These are phyloP conservation scores for Stagonosporopsis chrysanthemi DNA, from an alignment of 2,329 filamentous ascomycete genomes.

Conservation along the genomic window DNA sequence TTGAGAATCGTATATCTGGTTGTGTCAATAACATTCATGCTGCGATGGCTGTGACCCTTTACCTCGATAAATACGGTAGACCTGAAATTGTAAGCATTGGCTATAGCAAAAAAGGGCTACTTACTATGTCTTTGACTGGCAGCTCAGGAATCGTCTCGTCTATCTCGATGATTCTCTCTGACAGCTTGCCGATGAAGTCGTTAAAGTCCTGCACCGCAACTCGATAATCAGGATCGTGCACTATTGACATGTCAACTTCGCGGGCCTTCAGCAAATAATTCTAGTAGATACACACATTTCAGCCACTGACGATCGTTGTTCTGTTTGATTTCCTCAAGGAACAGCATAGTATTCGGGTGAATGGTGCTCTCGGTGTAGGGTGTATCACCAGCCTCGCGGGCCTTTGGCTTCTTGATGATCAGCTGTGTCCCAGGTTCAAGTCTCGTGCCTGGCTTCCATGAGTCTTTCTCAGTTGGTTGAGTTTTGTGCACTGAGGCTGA, in stretches of 20 bases:
- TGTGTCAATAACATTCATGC: not conserved
- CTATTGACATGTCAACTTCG: slow-evolving; percentile 54
- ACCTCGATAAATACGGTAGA: slow-evolving; percentile 82
- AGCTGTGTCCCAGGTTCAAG: slow-evolving; percentile 67
- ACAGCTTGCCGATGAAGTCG: slow-evolving; percentile 76
- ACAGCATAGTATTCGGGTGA: slow-evolving; percentile 70
- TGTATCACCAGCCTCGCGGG: slow-evolving; percentile 65
- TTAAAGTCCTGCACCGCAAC: slow-evolving; percentile 82
- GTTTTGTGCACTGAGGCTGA: slow-evolving; percentile 4
- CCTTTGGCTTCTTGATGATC: slow-evolving; percentile 69
- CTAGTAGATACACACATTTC: slow-evolving; percentile 60
- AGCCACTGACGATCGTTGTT: slow-evolving; percentile 71
- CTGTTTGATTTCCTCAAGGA: slow-evolving; percentile 64
- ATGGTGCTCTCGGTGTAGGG: slow-evolving; percentile 65
- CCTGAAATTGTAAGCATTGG: slow-evolving; percentile 49
- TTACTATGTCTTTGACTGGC: slow-evolving; percentile 79
- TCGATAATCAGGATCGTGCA: slow-evolving; percentile 80
- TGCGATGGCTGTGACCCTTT: not conserved
- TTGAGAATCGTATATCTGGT: slow-evolving; percentile 78
- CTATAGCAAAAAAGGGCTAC: slow-evolving; percentile 25
- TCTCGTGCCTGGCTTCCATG: slow-evolving; percentile 65
- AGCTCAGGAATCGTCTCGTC: slow-evolving; percentile 88
- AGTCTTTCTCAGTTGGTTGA: slow-evolving; percentile 53
- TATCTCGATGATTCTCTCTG: slow-evolving; percentile 71
- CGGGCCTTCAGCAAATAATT: too few relatives aligned